Conservation (phyloP, 2,329 filamentous ascomycete species). For the Pseudocercospora eumusae region DNA sequence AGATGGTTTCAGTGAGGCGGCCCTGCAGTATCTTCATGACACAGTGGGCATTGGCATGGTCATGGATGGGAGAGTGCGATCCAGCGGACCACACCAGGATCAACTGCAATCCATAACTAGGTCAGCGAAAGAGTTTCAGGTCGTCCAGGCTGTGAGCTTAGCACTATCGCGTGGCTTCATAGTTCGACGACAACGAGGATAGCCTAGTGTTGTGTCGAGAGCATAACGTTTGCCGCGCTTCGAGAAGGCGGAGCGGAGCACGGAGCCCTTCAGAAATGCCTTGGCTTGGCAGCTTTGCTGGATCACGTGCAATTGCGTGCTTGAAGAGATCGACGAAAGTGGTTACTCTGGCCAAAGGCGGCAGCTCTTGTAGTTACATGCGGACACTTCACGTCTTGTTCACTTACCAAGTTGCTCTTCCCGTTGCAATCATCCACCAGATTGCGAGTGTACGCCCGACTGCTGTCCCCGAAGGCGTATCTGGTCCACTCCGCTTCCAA, state of each 20-base stretch:
- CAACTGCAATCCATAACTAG: slow-evolving; percentile 58
- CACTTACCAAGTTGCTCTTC: slow-evolving; percentile 69
- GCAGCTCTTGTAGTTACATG: not conserved
- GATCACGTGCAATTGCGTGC: not conserved
- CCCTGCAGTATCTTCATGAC: slow-evolving; percentile 87
- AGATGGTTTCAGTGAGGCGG: slow-evolving; percentile 76
- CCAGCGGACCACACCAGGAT: slow-evolving; percentile 88
- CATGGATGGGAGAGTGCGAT: slow-evolving; percentile 81
- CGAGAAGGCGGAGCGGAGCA: not conserved
- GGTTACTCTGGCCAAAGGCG: not conserved
- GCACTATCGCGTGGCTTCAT: slow-evolving; percentile 20
- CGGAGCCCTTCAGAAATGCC: not conserved
- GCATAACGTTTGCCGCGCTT: slow-evolving; percentile 5
- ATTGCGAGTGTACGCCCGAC: slow-evolving; percentile 78
- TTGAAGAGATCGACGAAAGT: not conserved
- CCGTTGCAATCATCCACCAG: slow-evolving; percentile 88
- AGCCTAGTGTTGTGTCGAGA: slow-evolving; percentile 13
- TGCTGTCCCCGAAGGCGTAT: slow-evolving; percentile 73
- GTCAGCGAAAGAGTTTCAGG: slow-evolving; percentile 7
- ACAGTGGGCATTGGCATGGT: slow-evolving; percentile 78
- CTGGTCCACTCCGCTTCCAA: slow-evolving; percentile 68
- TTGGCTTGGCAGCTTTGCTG: not conserved
- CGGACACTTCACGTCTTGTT: slow-evolving; percentile 3
- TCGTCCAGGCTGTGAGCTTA: not conserved
- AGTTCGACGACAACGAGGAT: slow-evolving; percentile 2